Evolutionary conservation across 2,329 filamentous ascomycete species (phyloP).

Genomic region (Penicillium sp.): DNA sequence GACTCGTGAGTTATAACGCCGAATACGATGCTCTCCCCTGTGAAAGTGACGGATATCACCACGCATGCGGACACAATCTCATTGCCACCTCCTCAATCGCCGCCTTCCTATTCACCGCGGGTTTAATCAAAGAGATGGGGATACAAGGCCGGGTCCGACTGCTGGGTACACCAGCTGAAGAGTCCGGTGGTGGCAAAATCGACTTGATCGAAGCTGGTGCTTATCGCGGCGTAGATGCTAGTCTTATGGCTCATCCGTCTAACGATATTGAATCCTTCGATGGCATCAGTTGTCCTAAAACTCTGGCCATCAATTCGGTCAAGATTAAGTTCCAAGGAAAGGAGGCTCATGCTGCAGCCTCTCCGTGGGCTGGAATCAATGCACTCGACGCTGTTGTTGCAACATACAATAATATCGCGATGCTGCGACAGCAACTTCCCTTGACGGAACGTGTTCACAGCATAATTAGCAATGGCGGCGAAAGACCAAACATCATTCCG

Average conservation of each 20-base stretch:
- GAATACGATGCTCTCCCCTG: not conserved
- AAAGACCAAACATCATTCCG: slow-evolving; percentile 47
- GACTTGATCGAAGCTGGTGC: slow-evolving; percentile 14
- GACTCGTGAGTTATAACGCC: not conserved
- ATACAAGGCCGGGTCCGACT: slow-evolving; percentile 7
- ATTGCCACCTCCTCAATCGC: slow-evolving; percentile 19
- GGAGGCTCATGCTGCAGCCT: slow-evolving; percentile 54
- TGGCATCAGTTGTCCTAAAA: not conserved
- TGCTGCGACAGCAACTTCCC: slow-evolving; percentile 56
- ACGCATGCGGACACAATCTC: not conserved
- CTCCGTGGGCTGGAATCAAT: slow-evolving; percentile 59
- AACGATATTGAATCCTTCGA: not conserved
- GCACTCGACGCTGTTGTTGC: slow-evolving; percentile 56
- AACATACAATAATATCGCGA: slow-evolving; percentile 43
- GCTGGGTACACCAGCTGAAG: slow-evolving; percentile 20
- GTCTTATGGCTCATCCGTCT: slow-evolving; percentile 11
- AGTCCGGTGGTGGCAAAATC: slow-evolving; percentile 20
- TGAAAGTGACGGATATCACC: not conserved
- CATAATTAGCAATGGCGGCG: slow-evolving; percentile 52
- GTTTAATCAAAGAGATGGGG: slow-evolving; percentile 6
- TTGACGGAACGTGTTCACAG: slow-evolving; percentile 53
- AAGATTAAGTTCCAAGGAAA: slow-evolving; percentile 46
- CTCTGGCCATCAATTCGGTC: slow-evolving; percentile 3
- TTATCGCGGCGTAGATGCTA: slow-evolving; percentile 7
- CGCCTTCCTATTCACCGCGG: slow-evolving; percentile 10